Percentiles rank a stretch among this genome's conserved stretches.
phyloP scores from a whole-genome alignment of 805 yeast genomes.

The Sugiyamaella mastotermitis region DNA sequence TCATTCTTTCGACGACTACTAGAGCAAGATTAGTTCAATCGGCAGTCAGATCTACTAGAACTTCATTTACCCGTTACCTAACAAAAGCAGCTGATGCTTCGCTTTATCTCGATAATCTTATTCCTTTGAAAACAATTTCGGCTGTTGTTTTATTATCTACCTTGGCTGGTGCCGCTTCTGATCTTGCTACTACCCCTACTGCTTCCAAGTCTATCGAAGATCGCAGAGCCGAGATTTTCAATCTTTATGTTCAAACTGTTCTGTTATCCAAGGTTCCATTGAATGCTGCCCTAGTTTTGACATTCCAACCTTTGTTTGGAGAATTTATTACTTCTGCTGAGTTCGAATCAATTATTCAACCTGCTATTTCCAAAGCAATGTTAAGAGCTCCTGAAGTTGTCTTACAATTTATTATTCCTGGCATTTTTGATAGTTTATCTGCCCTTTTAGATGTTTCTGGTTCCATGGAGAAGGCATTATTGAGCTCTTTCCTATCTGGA shows the following conservation, averaged over 20 bases:
- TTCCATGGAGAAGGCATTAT: conserved; percentile 39
- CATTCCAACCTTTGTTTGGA: conserved; percentile 40
- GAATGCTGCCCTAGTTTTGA: conserved; percentile 13
- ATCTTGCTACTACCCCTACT: conserved; percentile 21
- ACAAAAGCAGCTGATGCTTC: background rate
- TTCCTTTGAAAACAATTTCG: conserved; percentile 20
- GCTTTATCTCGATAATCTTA: conserved; percentile 5
- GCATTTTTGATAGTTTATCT: conserved; percentile 37
- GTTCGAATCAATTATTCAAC: conserved; percentile 40
- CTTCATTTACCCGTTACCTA: conserved; percentile 11
- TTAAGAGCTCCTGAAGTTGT: conserved; percentile 74
- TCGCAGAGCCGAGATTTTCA: conserved; percentile 15
- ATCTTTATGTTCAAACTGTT: conserved; percentile 26
- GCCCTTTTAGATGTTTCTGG: conserved; percentile 38
- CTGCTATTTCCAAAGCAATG: conserved; percentile 65
- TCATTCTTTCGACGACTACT: conserved; percentile 23
- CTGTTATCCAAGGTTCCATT: conserved; percentile 26
- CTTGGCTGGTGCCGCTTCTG: conserved; percentile 28
- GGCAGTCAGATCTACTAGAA: conserved; percentile 26
- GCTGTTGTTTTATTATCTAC: conserved; percentile 31
- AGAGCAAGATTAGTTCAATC: conserved; percentile 14
- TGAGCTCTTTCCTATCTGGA: conserved; percentile 46
- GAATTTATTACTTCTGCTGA: conserved; percentile 37
- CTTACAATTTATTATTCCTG: conserved; percentile 48
- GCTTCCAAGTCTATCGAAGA: conserved; percentile 15